Conservation (phyloP, 2,329 filamentous ascomycete genomes). For the Colletotrichum neosansevieriae region DNA sequence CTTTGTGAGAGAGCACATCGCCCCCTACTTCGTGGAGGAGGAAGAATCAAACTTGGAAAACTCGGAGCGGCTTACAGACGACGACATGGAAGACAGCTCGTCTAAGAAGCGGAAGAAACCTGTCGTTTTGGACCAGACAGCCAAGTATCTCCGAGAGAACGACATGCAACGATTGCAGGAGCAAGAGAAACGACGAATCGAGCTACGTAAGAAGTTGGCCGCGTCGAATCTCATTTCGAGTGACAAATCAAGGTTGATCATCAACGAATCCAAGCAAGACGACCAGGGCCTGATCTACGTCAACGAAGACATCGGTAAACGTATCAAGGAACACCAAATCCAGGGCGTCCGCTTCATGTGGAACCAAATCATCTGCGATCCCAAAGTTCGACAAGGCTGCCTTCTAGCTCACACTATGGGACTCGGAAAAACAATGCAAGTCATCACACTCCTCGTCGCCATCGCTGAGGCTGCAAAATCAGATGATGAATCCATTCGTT, state of each 20-base stretch:
- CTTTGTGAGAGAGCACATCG: slow-evolving; percentile 42
- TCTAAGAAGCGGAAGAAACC: slow-evolving; percentile 60
- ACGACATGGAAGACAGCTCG: slow-evolving; percentile 45
- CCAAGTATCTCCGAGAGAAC: slow-evolving; percentile 65
- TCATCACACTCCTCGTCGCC: slow-evolving; percentile 84
- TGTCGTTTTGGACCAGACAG: slow-evolving; percentile 61
- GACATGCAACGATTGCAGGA: slow-evolving; percentile 66
- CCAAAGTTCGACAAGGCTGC: slow-evolving; percentile 75
- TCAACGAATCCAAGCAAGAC: slow-evolving; percentile 75
- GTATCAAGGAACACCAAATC: slow-evolving; percentile 85
- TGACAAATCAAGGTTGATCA: slow-evolving; percentile 66
- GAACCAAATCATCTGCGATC: slow-evolving; percentile 79
- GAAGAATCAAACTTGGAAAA: slow-evolving; percentile 7
- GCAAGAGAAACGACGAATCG: slow-evolving; percentile 64
- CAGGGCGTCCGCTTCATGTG: slow-evolving; percentile 89
- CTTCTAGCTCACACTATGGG: slow-evolving; percentile 93
- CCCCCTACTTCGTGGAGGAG: slow-evolving; percentile 28
- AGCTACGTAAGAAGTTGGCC: slow-evolving; percentile 60
- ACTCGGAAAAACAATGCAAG: slow-evolving; percentile 91
- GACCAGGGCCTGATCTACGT: slow-evolving; percentile 73
- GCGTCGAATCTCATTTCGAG: slow-evolving; percentile 56
- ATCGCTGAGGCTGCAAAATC: slow-evolving; percentile 76
- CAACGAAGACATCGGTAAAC: slow-evolving; percentile 69
- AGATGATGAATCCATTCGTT: slow-evolving; percentile 63
- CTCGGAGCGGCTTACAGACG: slow-evolving; percentile 21